These are phyloP conservation scores for Lathyrus sativus DNA, from an alignment of 306 rosid species.

Conservation along the genomic window DNA sequence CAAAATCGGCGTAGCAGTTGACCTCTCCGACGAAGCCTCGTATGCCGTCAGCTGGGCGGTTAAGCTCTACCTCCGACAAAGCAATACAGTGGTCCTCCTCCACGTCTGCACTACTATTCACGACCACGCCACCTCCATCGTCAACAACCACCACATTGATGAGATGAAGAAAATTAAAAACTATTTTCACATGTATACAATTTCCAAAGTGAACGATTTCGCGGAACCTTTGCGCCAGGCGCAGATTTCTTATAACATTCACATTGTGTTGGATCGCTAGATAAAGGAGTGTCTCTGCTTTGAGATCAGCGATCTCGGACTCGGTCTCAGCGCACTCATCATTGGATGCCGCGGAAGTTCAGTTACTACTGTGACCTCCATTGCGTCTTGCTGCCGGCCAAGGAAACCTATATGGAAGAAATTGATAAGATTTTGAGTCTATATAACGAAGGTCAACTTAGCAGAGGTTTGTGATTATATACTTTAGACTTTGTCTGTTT, in stretches of 20 bases:
- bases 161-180: not conserved
- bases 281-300: slow-evolving; percentile 12
- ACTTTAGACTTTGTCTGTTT: not conserved
- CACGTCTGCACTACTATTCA: too few species aligned
- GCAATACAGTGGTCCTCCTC: too few species aligned
- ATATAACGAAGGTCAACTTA: slow-evolving; percentile 29
- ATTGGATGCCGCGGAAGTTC: too few species aligned
- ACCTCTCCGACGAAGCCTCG: too few species aligned
- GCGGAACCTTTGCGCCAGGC: not conserved
- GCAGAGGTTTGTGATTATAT: slow-evolving; percentile 48
- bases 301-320: not conserved
- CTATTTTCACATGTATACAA: not conserved
- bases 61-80: too few species aligned
- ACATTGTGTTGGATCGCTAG: slow-evolving; percentile 1
- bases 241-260: slow-evolving; percentile 10
- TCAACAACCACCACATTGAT: slow-evolving; percentile 32
- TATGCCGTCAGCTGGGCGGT: too few species aligned
- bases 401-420: not conserved
- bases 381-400: not conserved
- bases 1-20: too few species aligned
- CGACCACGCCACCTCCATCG: too few species aligned
- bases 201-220: not conserved
- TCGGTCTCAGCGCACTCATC: not conserved
- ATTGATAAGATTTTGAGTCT: not conserved
- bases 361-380: too few species aligned